Base-by-base conservation (phyloP, 768 basidiomycete species). In the Tephrocybe rancida region DNA sequence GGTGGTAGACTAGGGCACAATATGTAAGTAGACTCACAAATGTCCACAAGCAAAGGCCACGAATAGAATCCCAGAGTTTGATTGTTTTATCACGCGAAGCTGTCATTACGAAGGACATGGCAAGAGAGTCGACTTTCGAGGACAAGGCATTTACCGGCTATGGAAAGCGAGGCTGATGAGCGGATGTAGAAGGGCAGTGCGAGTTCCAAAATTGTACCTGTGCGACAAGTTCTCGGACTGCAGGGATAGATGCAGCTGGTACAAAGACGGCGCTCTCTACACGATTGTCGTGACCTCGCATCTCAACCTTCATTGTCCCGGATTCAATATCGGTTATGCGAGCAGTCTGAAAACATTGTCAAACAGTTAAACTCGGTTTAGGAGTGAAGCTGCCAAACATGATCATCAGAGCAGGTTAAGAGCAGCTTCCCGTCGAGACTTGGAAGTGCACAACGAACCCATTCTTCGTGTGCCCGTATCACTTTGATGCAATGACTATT, bases 81-180 rank as follows among this genome's bases (percentile, higher is more conserved):
- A 91, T 84, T 3, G 77, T 79, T 73, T 87, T 90, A 70, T 91
- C 89, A 61, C 88, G 73, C 16, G 86, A 85, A 0, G 85, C 86
- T 0, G 87, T 88, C n/a, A 81, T 83, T 6, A 82, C 76, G 58
- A 79, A 87, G 9, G 80, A 47, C 62, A 73, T 50, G 55, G 45
- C 50, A 18, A 38, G 26, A 14, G 35, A 34, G 45, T 54, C 48
- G 29, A n/a, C 26, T 38, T 25, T 41, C n/a, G 35, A 37, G 9
- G 16, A 37, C 16, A 14, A 5, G 16, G 35, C 35, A 18, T 5
- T 37, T 18, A 5, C 35, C 11, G 35, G 57, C 57, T 58, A 38
- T 18, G 16, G n/a, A 18, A n/a, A 19, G 35, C 5, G 41, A 34
- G 27, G 9, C 35, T 8, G 24, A 30, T 39, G 3, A 55, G 18